phyloP scores from a whole-genome alignment of 2,329 filamentous ascomycete species.

The Alternaria novae-zelandiae region DNA sequence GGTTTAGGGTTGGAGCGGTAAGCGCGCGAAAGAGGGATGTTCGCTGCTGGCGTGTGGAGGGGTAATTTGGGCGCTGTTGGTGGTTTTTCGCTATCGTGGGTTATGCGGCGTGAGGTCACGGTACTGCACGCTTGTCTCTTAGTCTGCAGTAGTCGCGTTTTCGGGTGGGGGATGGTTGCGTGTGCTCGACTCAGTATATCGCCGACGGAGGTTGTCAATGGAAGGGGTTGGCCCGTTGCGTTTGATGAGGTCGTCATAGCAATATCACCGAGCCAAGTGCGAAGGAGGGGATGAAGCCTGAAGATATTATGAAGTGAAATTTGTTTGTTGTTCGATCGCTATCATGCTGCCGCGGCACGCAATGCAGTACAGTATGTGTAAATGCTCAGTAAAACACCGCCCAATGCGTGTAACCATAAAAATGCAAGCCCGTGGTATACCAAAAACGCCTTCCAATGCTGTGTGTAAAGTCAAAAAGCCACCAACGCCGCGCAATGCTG shows the following conservation, averaged over 20 bases:
- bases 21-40: slow-evolving; percentile 11
- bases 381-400: slow-evolving; percentile 39
- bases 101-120: slow-evolving; percentile 17
- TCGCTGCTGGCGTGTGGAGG: slow-evolving; percentile 6
- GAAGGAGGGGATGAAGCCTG: neutral
- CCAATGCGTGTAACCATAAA: slow-evolving; percentile 29
- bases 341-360: slow-evolving; percentile 2
- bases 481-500: slow-evolving; percentile 33
- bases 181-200: slow-evolving; percentile 2
- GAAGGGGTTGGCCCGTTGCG: neutral
- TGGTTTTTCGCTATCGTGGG: slow-evolving; percentile 5
- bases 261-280: neutral
- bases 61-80: neutral
- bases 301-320: slow-evolving; percentile 8
- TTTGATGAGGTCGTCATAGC: neutral
- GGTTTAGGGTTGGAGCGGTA: slow-evolving; percentile 9
- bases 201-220: neutral
- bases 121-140: slow-evolving; percentile 6
- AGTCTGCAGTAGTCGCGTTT: slow-evolving; percentile 12
- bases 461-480: slow-evolving; percentile 10
- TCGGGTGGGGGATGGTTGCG: slow-evolving; percentile 10
- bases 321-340: slow-evolving; percentile 12
- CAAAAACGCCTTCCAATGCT: slow-evolving; percentile 29
- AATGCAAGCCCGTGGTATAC: slow-evolving; percentile 17
- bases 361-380: slow-evolving; percentile 21